Conservation (phyloP, 805 yeast genomes). For the Metschnikowia matae region DNA sequence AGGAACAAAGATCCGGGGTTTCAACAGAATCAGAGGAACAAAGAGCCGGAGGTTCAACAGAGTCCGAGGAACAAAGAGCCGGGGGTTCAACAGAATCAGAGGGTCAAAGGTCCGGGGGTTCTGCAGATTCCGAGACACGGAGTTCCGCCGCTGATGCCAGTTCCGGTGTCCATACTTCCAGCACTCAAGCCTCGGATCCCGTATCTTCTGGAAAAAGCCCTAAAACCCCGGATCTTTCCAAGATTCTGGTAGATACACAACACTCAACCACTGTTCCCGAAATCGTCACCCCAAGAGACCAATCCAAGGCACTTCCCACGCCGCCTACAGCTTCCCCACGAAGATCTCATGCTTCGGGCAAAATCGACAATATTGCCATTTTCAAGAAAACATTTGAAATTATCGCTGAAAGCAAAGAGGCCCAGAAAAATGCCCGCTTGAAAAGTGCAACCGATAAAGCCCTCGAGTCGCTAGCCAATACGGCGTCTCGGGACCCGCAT, state of each 20-base stretch:
- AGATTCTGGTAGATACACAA: neutral
- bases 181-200: no score
- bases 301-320: neutral
- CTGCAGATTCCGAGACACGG: no score
- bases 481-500: conserved; percentile 41
- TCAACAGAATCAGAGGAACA: no score
- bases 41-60: no score
- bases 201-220: no score
- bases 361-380: conserved; percentile 21
- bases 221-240: neutral
- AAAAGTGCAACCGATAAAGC: conserved; percentile 37
- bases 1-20: no score
- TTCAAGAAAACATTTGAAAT: conserved; percentile 56
- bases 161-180: no score
- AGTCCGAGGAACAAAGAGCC: no score
- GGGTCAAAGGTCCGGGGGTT: no score
- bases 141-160: no score
- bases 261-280: neutral
- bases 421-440: conserved; percentile 46
- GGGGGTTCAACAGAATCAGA: no score
- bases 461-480: conserved; percentile 34
- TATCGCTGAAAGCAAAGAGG: conserved; percentile 58
- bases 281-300: neutral
- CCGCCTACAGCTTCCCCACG: neutral
- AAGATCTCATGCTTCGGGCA: conserved; percentile 8